These are phyloP conservation scores for Phytophthora kernoviae DNA, from an alignment of 352 stramenopile genomes.

Conservation along the genomic window DNA sequence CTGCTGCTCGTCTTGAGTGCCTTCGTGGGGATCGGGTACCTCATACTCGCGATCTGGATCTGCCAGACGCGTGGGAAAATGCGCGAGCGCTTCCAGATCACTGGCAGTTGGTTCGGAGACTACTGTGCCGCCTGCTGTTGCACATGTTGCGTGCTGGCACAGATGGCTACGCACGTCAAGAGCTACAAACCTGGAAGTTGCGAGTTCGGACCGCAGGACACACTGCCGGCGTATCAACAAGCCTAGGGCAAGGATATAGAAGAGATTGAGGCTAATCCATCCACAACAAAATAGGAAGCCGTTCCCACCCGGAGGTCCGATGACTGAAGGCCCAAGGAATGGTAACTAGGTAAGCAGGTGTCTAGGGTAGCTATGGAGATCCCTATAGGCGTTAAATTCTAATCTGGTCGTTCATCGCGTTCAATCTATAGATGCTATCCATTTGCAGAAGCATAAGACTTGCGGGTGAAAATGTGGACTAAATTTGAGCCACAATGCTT, in stretches of 20 bases:
- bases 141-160: constrained; percentile 38
- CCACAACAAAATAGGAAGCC: too few species aligned
- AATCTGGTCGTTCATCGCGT: too few species aligned
- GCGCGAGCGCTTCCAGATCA: constrained; percentile 42
- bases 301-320: too few species aligned
- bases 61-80: constrained; percentile 32
- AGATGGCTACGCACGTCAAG: constrained; percentile 54
- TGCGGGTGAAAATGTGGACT: neutral
- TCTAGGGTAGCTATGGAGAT: too few species aligned
- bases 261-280: too few species aligned
- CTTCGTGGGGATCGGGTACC: constrained; percentile 7
- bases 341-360: too few species aligned
- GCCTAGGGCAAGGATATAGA: too few species aligned
- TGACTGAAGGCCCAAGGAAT: too few species aligned
- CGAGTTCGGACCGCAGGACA: constrained; percentile 37
- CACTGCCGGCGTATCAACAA: constrained; percentile 36
- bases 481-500: too few species aligned
- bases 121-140: constrained; percentile 37
- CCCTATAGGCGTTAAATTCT: too few species aligned
- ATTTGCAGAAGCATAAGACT: too few species aligned
- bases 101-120: constrained; percentile 32
- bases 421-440: too few species aligned
- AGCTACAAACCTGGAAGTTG: constrained; percentile 51
- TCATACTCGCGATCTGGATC: constrained; percentile 19
- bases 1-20: constrained; percentile 12